A percentile compares a stretch with the other conserved stretches of the same genome.
phyloP scores from a whole-genome alignment of 345 rosid genomes.

The Salix caprea region DNA sequence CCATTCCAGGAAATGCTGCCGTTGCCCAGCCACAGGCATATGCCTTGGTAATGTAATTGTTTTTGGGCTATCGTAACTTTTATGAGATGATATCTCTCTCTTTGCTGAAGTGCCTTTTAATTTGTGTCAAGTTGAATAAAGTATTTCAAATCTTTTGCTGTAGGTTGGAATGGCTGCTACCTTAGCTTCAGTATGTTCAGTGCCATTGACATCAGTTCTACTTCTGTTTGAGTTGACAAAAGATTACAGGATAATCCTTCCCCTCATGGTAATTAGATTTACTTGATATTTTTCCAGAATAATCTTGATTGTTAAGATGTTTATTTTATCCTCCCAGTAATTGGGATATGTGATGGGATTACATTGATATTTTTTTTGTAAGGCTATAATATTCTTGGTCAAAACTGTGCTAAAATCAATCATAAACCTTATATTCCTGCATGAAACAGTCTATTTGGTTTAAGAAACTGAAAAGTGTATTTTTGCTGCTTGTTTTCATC shows the following conservation, averaged over 20 bases:
- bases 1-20: conserved; percentile 96
- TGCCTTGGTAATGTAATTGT: conserved; percentile 60
- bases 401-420: too few relatives aligned
- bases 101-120: not conserved
- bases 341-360: too few relatives aligned
- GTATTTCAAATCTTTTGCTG: conserved; percentile 22
- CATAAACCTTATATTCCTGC: too few relatives aligned
- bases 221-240: conserved; percentile 90
- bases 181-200: conserved; percentile 95
- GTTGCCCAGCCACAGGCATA: conserved; percentile 99
- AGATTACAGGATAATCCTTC: conserved; percentile 94
- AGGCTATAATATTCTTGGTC: too few relatives aligned
- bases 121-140: conserved; percentile 8
- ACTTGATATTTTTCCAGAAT: conserved; percentile 2
- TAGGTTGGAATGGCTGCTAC: conserved; percentile 99
- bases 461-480: too few relatives aligned
- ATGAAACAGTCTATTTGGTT: too few relatives aligned
- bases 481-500: too few relatives aligned
- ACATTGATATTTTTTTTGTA: too few relatives aligned
- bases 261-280: conserved; percentile 68
- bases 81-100: not conserved
- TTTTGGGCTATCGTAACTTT: not conserved
- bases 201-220: conserved; percentile 91
- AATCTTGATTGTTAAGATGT: not conserved
- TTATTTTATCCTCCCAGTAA: too few relatives aligned